Conservation (phyloP, 257 asterid species). For the Mentha longifolia region DNA sequence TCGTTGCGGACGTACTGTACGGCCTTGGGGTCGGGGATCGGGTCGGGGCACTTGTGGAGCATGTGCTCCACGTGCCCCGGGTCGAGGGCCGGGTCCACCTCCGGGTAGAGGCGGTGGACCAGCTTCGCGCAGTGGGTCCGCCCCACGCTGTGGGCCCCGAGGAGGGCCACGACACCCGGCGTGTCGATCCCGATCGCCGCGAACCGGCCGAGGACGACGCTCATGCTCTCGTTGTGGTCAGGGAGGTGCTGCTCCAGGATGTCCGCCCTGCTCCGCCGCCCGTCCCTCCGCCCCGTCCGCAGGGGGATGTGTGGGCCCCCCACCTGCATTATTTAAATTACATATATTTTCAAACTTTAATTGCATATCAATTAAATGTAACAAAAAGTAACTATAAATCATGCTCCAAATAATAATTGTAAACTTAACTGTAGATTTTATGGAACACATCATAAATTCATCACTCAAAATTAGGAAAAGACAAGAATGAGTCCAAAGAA, state of each 20-base stretch:
- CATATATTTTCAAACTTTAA: too few species aligned
- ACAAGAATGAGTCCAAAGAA: conserved; percentile 21
- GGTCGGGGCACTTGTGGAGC: conserved; percentile 91
- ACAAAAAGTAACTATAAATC: too few species aligned
- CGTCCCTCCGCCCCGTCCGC: conserved; percentile 93
- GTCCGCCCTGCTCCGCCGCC: conserved; percentile 84
- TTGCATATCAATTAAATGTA: too few species aligned
- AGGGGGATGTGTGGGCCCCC: conserved; percentile 94
- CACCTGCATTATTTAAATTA: conserved; percentile 40
- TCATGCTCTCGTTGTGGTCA: conserved; percentile 94
- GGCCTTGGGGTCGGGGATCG: conserved; percentile 97
- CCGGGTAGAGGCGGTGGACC: conserved; percentile 95
- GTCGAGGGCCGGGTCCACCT: conserved; percentile 85
- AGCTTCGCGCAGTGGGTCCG: conserved; percentile 94
- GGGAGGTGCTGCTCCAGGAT: conserved; percentile 82
- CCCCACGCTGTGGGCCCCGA: conserved; percentile 96
- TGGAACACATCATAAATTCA: too few species aligned
- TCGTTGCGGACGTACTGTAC: conserved; percentile 97
- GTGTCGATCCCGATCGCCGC: conserved; percentile 71
- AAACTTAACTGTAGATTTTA: too few species aligned
- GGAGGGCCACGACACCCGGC: conserved; percentile 88
- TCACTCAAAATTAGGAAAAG: not conserved
- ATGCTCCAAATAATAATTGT: too few species aligned
- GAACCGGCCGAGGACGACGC: conserved; percentile 80
- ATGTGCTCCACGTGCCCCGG: conserved; percentile 84